Percentiles rank a stretch among this genome's conserved stretches.
Conservation (phyloP, 140 eudicot genomes). For the Erigeron philadelphicus region DNA sequence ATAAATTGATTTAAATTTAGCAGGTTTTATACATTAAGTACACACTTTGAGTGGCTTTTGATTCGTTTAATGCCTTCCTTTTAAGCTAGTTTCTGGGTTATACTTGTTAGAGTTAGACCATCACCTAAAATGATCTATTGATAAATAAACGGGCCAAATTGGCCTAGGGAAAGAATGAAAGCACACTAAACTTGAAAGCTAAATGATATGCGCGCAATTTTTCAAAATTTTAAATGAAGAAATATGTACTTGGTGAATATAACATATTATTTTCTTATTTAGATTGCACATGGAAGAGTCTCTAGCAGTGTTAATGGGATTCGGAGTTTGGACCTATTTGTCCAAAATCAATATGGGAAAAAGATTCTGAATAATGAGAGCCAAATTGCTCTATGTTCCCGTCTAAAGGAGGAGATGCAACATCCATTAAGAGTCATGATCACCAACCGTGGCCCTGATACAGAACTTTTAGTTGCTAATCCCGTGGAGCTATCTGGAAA, state of each 20-base stretch:
- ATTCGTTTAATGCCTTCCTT: too few relatives aligned
- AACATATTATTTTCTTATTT: constrained; percentile 8
- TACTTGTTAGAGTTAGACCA: background rate
- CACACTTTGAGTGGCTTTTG: too few relatives aligned
- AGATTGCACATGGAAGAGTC: constrained; percentile 80
- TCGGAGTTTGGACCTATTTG: constrained; percentile 70
- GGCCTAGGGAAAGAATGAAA: background rate
- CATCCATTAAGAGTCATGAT: constrained; percentile 78
- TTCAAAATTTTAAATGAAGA: background rate
- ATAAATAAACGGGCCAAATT: background rate
- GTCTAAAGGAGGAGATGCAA: constrained; percentile 79
- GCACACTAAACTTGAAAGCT: too few relatives aligned
- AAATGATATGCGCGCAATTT: too few relatives aligned
- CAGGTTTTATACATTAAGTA: too few relatives aligned
- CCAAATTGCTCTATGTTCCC: constrained; percentile 57
- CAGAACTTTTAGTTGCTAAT: constrained; percentile 86
- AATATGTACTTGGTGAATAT: background rate
- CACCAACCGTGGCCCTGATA: constrained; percentile 86
- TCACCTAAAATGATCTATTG: background rate
- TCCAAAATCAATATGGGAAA: constrained; percentile 68
- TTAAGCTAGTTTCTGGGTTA: background rate
- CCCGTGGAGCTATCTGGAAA: constrained; percentile 83
- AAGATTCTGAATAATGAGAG: constrained; percentile 64
- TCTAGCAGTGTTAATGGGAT: constrained; percentile 50
- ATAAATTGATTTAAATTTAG: too few relatives aligned